phyloP scores from a whole-genome alignment of 352 stramenopile species.

The Peronospora farinosa region DNA sequence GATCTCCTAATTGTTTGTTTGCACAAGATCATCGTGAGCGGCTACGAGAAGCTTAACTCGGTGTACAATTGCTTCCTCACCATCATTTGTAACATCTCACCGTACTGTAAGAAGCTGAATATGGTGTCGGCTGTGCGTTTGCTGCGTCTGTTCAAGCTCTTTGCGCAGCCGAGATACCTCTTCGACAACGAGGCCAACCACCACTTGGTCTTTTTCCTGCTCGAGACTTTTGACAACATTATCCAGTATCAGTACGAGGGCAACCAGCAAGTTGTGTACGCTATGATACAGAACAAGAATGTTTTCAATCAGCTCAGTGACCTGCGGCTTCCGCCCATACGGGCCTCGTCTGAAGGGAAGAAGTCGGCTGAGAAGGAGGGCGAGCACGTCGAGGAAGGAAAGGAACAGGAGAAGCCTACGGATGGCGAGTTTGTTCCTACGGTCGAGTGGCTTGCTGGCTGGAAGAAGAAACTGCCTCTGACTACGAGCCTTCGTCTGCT shows the following conservation, averaged over 20 bases:
- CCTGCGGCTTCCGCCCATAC: constrained; percentile 85
- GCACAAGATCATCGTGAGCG: constrained; percentile 98
- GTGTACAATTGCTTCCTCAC: constrained; percentile 99
- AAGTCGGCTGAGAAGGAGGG: constrained; percentile 14
- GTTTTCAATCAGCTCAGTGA: constrained; percentile 90
- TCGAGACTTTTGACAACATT: constrained; percentile 99
- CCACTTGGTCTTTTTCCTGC: constrained; percentile 92
- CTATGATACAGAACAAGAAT: constrained; percentile 95
- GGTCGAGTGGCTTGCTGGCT: constrained; percentile 90
- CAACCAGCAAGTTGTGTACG: constrained; percentile 97
- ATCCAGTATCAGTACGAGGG: constrained; percentile 98
- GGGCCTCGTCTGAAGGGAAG: constrained; percentile 25
- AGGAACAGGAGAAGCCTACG: constrained; percentile 2
- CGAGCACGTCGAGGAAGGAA: constrained; percentile 8
- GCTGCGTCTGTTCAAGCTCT: constrained; percentile 96
- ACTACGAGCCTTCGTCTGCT: constrained; percentile 93
- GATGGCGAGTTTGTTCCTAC: constrained; percentile 82
- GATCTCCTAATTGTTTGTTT: constrained; percentile 96
- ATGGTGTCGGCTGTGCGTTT: constrained; percentile 93
- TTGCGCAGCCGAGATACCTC: constrained; percentile 89
- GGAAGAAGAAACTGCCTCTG: constrained; percentile 93
- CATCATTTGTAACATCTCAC: constrained; percentile 98
- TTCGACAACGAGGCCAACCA: constrained; percentile 95
- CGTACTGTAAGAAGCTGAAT: constrained; percentile 95
- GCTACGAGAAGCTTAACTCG: constrained; percentile 93